These are phyloP conservation scores for Populus simonii DNA, from an alignment of 345 rosid genomes.

Conservation along the genomic window DNA sequence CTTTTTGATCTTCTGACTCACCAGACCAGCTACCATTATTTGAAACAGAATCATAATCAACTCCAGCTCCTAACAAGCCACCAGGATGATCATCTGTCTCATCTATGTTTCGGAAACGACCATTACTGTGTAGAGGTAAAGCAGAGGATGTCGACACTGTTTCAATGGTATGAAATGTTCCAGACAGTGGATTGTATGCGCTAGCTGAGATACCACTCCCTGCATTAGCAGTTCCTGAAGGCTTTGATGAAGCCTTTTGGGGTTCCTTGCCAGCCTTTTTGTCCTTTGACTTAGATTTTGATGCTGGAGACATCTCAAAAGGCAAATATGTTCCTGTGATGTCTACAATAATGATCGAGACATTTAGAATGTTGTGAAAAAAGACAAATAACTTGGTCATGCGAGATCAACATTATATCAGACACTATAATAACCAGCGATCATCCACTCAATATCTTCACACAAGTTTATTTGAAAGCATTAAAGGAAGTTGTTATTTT, in stretches of 20 bases:
- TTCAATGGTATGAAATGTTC: conserved; percentile 72
- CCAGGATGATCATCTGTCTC: conserved; percentile 59
- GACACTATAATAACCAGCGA: not conserved
- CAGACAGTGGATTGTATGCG: conserved; percentile 70
- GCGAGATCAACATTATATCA: not conserved
- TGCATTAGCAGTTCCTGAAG: conserved; percentile 46
- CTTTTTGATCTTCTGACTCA: conserved; percentile 92
- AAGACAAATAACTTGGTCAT: not conserved
- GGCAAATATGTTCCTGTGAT: conserved; percentile 28
- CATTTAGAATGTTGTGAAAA: not conserved
- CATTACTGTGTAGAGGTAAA: conserved; percentile 50
- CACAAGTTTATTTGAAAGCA: not conserved
- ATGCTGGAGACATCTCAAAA: conserved; percentile 58
- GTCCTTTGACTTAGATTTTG: conserved; percentile 73
- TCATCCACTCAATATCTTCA: not conserved
- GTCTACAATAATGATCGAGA: conserved; percentile 16
- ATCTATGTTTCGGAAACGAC: conserved; percentile 67
- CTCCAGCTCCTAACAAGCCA: conserved; percentile 43
- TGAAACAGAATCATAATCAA: conserved; percentile 74
- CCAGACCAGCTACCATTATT: conserved; percentile 92
- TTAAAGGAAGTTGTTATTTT: not conserved
- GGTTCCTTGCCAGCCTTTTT: conserved; percentile 68
- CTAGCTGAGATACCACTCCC: conserved; percentile 56
- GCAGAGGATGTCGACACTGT: conserved; percentile 45
- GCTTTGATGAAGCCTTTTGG: conserved; percentile 53